Base-by-base conservation (phyloP, 305 asterid species). In the Vinca major region DNA sequence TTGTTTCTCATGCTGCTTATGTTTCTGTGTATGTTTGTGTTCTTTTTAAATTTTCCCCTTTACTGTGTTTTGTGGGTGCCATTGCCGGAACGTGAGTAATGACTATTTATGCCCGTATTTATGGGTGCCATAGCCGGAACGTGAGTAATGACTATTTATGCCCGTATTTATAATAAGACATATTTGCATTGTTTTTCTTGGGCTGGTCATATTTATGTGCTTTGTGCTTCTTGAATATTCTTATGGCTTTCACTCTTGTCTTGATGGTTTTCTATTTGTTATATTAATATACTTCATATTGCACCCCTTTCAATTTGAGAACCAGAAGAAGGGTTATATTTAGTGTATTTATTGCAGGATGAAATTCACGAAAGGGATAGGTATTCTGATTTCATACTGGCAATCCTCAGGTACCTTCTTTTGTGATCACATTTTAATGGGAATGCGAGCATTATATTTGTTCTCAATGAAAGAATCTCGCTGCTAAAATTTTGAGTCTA, bases 351-450 rank as follows among this genome's bases (percentile, higher is more conserved):
- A 63, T 81, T 73, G 66, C 74, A 93, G 99, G 99, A 94, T 69
- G 99, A 94, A 86, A 91, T 94, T 86, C 99, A 94, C 74, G 99
- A 94, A 83, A 86, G 99, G 83, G 99, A 94, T 65, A 91, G 97
- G 74, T 91, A 79, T 84, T 88, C 98, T 36, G 99, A 94, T 82
- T 82, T 94, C 83, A 91, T 91, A 91, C 96, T 94, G 75, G 89
- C 99, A 80, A 86, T 91, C 73, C 78, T 94, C 86, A 94, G 98
- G 99, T 93, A 74, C 79, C 62, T 71, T 69, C 74, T 63, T 74
- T 64, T 48, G 47, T 66, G 67, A 64, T 71, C 40, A 63, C 67
- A 61, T 74, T 69, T 60, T 70, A 65, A 62, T 49, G 39, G 57
- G 54, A 64, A 60, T 51, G 63, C 58, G 39, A 41, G 50, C 37